These are phyloP conservation scores for Ceratobasidium sp. DNA, from an alignment of 1,284 basidiomycete species.

Conservation along the genomic window DNA sequence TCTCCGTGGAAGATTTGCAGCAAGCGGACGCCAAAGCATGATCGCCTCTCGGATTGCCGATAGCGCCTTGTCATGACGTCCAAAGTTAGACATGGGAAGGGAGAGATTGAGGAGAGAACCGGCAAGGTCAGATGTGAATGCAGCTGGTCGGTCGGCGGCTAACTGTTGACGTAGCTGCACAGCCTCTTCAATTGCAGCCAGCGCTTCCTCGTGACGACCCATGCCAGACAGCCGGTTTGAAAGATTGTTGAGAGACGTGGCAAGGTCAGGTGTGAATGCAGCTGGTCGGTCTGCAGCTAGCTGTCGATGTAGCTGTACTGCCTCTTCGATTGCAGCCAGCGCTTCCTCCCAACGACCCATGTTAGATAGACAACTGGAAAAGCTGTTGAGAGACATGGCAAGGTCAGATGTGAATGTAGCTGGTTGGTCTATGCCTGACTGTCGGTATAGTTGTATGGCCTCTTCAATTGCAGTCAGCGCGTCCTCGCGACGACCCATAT, in stretches of 20 bases:
- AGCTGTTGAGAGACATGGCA: not conserved
- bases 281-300: too few relatives aligned
- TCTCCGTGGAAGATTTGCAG: too few relatives aligned
- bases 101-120: too few relatives aligned
- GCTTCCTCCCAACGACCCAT: constrained; percentile 5
- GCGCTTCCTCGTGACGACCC: not conserved
- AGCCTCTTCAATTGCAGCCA: not conserved
- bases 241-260: not conserved
- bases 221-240: not conserved
- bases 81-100: too few relatives aligned
- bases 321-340: constrained; percentile 1
- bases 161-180: too few relatives aligned
- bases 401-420: not conserved
- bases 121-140: too few relatives aligned
- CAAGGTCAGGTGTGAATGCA: not conserved
- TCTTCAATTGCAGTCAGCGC: not conserved
- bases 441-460: not conserved
- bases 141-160: too few relatives aligned
- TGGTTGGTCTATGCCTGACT: not conserved
- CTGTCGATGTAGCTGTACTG: constrained; percentile 7
- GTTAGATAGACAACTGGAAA: not conserved
- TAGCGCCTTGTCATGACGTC: too few relatives aligned
- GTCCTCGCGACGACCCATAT: too few relatives aligned
- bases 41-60: too few relatives aligned
- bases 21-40: too few relatives aligned